Evolutionary conservation across 148 eudicot species (phyloP).

Genomic region (Amaranthus hypochondriacus): DNA sequence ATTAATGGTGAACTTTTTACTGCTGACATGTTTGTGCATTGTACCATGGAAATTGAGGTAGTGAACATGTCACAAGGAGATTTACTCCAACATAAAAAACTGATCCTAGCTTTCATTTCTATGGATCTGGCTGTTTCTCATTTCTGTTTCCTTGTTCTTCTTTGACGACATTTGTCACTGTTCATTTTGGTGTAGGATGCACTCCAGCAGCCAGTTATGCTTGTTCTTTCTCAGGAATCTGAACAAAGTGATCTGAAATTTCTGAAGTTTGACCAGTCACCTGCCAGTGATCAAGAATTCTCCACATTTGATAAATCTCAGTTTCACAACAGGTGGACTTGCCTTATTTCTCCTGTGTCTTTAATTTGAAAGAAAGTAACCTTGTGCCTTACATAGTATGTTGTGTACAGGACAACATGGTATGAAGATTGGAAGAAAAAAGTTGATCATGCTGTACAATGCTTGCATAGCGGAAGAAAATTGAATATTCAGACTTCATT

Average conservation of each 20-base stretch:
- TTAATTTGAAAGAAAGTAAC: constrained; percentile 1
- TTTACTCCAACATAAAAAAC: neutral
- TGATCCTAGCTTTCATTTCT: neutral
- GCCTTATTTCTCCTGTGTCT: constrained; percentile 7
- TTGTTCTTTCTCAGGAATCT: constrained; percentile 47
- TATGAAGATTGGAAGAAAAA: constrained; percentile 50
- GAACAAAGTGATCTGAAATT: constrained; percentile 36
- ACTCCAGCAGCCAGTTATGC: constrained; percentile 73
- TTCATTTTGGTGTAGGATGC: constrained; percentile 43
- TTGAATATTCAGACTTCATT: constrained; percentile 18
- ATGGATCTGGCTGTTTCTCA: neutral
- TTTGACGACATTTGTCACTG: neutral
- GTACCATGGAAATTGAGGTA: too few species aligned
- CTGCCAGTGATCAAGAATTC: constrained; percentile 31
- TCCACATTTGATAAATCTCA: constrained; percentile 41
- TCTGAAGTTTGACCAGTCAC: constrained; percentile 29
- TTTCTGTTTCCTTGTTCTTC: neutral
- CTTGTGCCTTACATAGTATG: constrained; percentile 10
- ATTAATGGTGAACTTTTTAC: neutral
- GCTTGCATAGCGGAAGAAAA: constrained; percentile 24
- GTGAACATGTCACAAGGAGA: neutral
- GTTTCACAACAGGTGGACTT: constrained; percentile 40
- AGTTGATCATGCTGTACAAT: constrained; percentile 34
- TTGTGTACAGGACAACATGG: constrained; percentile 50
- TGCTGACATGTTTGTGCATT: neutral